Base-by-base conservation (phyloP, 2,329 filamentous ascomycete genomes). In the Calonectria pseudoreteaudii region DNA sequence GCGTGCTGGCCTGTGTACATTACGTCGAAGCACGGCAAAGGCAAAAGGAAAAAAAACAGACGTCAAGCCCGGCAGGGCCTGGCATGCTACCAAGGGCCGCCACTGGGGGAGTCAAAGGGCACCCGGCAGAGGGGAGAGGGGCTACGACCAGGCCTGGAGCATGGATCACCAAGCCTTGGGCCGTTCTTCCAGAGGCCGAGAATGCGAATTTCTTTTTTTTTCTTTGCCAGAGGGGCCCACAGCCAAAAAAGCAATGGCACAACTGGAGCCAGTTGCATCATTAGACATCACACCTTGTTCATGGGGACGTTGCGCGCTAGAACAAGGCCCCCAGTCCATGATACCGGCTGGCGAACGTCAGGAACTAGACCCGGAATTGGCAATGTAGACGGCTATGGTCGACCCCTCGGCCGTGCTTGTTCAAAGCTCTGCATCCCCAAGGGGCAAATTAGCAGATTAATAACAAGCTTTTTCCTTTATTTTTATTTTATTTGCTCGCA, bases 201-300 rank as follows among this genome's bases (percentile, higher is more conserved):
- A 60, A 60, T 60, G 56, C 31, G 56, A 60, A 60, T 60, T 60
- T 38, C 56, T 60, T 60, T 60, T 38, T 31, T 60, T 60, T 64
- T n/a, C n/a, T 47, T 64, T 38, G 13, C 26, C 7, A 23, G 9
- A 23, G 66, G 50, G n/a, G 53, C 44, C 52, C 26, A 23, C 56
- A 34, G 38, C 36, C 31, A 62, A 41, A 44, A 64, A 47, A 50
- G 67, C 38, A 34, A 41, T 53, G 52, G 64, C 36, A 47, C 23
- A 36, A 64, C 36, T 44, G 36, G 53, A 52, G 70, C 68, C 71
- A 56, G 77, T 79, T 80, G 77, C 77, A 80, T 80, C 77, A 80
- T 80, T 73, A 71, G 72, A 68, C 72, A 79, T 75, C 70, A 66
- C 71, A 77, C 74, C 71, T 76, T 76, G 77, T 75, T 60, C 78